A percentile compares a stretch with the other conserved stretches of the same genome.
phyloP scores from a whole-genome alignment of 352 stramenopile species.

The Pythium utonaiense region DNA sequence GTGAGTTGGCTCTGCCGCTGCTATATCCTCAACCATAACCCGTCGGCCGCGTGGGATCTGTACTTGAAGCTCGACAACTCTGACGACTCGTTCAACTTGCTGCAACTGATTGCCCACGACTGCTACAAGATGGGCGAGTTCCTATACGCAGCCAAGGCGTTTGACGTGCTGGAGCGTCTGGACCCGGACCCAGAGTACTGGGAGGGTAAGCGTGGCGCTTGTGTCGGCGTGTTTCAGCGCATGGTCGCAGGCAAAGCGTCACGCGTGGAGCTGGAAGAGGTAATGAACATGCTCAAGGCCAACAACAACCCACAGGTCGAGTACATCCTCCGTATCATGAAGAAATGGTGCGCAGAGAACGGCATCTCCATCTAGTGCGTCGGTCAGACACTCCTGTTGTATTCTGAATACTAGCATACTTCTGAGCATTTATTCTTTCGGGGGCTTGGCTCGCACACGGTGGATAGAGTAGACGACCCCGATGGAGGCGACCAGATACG shows the following conservation, averaged over 20 bases:
- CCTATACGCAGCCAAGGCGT: constrained; percentile 93
- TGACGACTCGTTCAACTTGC: constrained; percentile 94
- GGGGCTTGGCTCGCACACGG: constrained; percentile 38
- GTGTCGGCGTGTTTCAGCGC: constrained; percentile 93
- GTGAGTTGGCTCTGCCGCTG: constrained; percentile 88
- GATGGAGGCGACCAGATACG: constrained; percentile 66
- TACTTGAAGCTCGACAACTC: constrained; percentile 96
- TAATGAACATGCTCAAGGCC: constrained; percentile 90
- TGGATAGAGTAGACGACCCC: constrained; percentile 54
- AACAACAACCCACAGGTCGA: constrained; percentile 95
- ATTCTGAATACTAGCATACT: neutral
- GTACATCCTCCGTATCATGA: constrained; percentile 95
- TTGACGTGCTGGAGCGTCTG: constrained; percentile 92
- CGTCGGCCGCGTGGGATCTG: constrained; percentile 93
- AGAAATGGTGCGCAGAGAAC: constrained; percentile 93
- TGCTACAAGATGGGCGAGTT: constrained; percentile 97
- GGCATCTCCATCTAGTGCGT: constrained; percentile 64
- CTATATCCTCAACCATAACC: constrained; percentile 95
- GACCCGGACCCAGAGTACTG: constrained; percentile 95
- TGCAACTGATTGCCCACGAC: constrained; percentile 96
- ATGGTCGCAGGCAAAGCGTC: constrained; percentile 90
- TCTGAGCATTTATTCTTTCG: constrained; percentile 9
- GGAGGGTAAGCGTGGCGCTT: constrained; percentile 95
- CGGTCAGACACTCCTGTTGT: neutral
- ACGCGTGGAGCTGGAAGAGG: constrained; percentile 89